Percentiles rank a stretch among this genome's conserved stretches.
Conservation (phyloP, 495 filamentous ascomycete genomes). For the Tuber microsphaerosporum region DNA sequence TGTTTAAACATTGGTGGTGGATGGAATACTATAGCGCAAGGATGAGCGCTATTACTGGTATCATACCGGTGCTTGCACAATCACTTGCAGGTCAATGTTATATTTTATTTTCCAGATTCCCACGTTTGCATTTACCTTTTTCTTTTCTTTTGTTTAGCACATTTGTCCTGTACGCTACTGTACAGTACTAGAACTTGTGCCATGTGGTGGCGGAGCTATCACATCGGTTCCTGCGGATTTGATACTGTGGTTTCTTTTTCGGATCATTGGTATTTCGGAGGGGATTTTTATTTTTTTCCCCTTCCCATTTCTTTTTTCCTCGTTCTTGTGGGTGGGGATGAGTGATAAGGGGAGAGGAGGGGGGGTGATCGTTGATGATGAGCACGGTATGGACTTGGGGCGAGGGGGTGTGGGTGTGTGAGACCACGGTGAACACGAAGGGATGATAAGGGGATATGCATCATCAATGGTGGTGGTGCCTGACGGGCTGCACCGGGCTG, state of each 20-base stretch:
- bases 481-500: neutral
- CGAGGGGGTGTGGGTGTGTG: neutral
- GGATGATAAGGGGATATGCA: slow-evolving; percentile 1
- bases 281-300: neutral
- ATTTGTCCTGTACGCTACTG: neutral
- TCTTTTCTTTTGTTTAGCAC: neutral
- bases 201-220: neutral
- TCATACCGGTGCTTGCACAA: neutral
- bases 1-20: neutral
- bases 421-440: neutral
- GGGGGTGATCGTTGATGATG: neutral
- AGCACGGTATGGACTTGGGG: neutral
- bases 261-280: neutral
- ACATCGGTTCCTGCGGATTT: neutral
- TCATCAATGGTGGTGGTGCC: neutral
- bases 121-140: neutral
- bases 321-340: neutral
- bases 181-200: neutral
- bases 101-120: neutral
- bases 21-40: neutral
- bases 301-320: neutral
- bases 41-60: neutral
- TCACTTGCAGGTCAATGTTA: neutral
- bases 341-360: neutral
- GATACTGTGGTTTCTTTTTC: neutral